Percentiles rank a stretch among this genome's conserved stretches.
These are phyloP conservation scores for Cadophora sp. DNA, from an alignment of 2,329 filamentous ascomycete species.

Conservation along the genomic window DNA sequence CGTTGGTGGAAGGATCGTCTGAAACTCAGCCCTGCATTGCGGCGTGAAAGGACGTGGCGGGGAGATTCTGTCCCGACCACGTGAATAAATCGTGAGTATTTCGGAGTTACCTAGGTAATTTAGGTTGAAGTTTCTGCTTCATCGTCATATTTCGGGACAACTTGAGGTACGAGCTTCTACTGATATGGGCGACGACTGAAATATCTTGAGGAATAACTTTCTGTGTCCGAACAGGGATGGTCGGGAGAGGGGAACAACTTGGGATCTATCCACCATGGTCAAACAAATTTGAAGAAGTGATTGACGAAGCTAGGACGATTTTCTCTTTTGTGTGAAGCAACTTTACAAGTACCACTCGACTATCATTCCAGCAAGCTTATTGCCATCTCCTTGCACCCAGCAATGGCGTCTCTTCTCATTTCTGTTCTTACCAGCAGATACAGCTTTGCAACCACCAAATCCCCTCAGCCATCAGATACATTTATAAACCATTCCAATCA, in stretches of 20 bases:
- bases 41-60: constrained; percentile 1
- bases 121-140: not conserved
- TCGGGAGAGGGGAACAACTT: no score
- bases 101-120: constrained; percentile 1
- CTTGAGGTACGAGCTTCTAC: not conserved
- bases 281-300: no score
- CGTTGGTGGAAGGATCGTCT: constrained; percentile 6
- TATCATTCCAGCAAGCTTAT: not conserved
- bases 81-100: not conserved
- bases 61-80: constrained; percentile 1
- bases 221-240: no score
- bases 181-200: no score
- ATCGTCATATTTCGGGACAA: not conserved
- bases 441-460: no score
- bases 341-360: no score
- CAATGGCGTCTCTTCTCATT: not conserved
- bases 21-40: constrained; percentile 7
- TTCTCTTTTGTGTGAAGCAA: no score
- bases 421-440: no score
- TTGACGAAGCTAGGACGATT: no score
- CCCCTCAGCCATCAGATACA: not conserved
- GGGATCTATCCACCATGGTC: no score
- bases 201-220: not conserved
- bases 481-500: not conserved
- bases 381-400: not conserved